These are phyloP conservation scores for Citrullus mucosospermus DNA, from an alignment of 306 rosid genomes.

Conservation along the genomic window DNA sequence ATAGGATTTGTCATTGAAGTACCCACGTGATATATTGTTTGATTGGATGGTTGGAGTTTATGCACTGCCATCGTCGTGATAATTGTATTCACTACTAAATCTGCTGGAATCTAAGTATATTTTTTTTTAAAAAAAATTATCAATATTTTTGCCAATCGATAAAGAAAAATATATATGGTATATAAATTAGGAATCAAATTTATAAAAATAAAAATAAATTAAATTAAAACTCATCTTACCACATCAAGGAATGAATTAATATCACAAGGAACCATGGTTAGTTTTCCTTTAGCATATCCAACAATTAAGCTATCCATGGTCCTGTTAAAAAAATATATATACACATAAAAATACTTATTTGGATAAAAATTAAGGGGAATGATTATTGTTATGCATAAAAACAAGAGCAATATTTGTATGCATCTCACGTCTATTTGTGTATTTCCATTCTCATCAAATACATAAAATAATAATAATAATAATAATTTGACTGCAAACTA, in stretches of 20 bases:
- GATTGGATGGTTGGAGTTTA: neutral
- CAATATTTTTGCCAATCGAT: too few relatives aligned
- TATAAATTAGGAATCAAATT: neutral
- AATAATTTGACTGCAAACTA: too few relatives aligned
- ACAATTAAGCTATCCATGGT: constrained; percentile 28
- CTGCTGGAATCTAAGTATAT: constrained; percentile 52
- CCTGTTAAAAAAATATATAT: neutral
- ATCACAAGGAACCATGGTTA: constrained; percentile 46
- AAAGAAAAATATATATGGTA: too few relatives aligned
- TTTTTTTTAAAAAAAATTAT: too few relatives aligned
- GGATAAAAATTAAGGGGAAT: too few relatives aligned
- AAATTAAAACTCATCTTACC: constrained; percentile 28
- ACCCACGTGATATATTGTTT: neutral
- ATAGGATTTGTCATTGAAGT: neutral
- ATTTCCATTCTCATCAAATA: too few relatives aligned
- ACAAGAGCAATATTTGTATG: too few relatives aligned
- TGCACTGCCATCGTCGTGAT: neutral
- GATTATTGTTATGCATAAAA: too few relatives aligned
- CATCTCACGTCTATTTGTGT: too few relatives aligned
- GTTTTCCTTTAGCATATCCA: constrained; percentile 67
- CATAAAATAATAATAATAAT: too few relatives aligned
- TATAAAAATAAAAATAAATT: too few relatives aligned
- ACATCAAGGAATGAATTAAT: constrained; percentile 28
- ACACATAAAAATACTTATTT: neutral
- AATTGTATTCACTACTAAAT: constrained; percentile 65